Evolutionary conservation across 1,139 yeast species (phyloP), one percentile per base, ranked within the genome.

Genomic region (Magnusiomyces magnusii): DNA sequence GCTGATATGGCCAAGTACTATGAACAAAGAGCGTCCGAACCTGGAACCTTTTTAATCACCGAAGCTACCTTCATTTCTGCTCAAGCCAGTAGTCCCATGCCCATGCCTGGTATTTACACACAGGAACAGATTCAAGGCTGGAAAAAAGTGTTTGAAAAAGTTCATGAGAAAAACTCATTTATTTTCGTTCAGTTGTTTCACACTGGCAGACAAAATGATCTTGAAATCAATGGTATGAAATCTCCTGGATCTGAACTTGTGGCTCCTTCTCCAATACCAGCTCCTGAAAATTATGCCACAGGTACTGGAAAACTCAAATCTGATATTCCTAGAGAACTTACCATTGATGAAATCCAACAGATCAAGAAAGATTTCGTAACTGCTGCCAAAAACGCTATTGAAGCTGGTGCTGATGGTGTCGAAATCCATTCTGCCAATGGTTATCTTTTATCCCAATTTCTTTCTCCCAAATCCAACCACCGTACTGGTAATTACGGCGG

Each of bases 351-450:
- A 61, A 73, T 83, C 65, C 69, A 76, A 59, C 68, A 71, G 51
- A 68, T 74, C 56, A 71, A 78, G 28, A 62, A 72, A 60, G 70
- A 72, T 44, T 80, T 69, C 63, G 75, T 72, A 0, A 62, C 65
- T 2, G 83, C 83, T 5, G 83, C 84, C 31, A 72, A 73, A 64
- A 74, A 75, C 56, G 80, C 84, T 1, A 63, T 81, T 51, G 75
- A 68, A 7, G 86, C 86, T 2, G 90, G 91, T 17, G 84, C 84
- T 62, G 92, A 86, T 68, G 84, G 83, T 64, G 79, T 86, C 51
- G 89, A 86, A 71, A 68, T 86, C 60, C 92, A 86, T 67, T 75
- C 74, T 53, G 92, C 90, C 19, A 84, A 86, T 71, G 91, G 91
- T 17, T 86, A 83, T 71, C 74, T 86, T 58, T 67, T 84, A 54